Evolutionary conservation across 2,329 filamentous ascomycete genomes (phyloP).

Genomic region (Microthyrium microscopicum): DNA sequence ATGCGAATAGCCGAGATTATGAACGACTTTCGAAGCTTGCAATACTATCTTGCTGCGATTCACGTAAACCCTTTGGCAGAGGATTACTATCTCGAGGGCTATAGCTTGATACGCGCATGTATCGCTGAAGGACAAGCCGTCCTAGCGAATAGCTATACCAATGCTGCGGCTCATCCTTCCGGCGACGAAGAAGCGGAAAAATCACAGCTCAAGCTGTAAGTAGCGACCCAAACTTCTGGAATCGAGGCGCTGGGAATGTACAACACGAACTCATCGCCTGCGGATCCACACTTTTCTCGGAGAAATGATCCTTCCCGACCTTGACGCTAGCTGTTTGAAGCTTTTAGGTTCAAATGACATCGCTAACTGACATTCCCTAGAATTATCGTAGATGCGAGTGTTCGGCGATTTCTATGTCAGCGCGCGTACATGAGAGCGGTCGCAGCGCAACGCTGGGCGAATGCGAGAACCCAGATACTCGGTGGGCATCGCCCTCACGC

Average conservation of each 20-base stretch:
- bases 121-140: conserved; percentile 37
- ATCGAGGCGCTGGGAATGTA: too few species aligned
- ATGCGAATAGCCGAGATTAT: conserved; percentile 47
- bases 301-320: neutral
- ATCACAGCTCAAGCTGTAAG: conserved; percentile 38
- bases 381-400: conserved; percentile 42
- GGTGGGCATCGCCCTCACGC: conserved; percentile 32
- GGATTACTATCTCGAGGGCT: conserved; percentile 43
- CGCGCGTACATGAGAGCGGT: conserved; percentile 42
- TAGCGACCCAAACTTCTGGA: conserved; percentile 1
- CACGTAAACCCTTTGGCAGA: conserved; percentile 33
- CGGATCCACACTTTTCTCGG: neutral
- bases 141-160: conserved; percentile 35
- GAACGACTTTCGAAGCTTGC: conserved; percentile 45
- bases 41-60: conserved; percentile 40
- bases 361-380: conserved; percentile 13
- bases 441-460: conserved; percentile 42
- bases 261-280: neutral
- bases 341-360: too few species aligned
- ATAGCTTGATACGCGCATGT: conserved; percentile 39
- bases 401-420: conserved; percentile 44
- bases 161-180: conserved; percentile 17
- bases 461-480: conserved; percentile 33
- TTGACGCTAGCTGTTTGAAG: too few species aligned
- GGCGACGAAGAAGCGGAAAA: conserved; percentile 37